These are phyloP conservation scores for Ormosia emarginata DNA, from an alignment of 306 rosid species.

Conservation along the genomic window DNA sequence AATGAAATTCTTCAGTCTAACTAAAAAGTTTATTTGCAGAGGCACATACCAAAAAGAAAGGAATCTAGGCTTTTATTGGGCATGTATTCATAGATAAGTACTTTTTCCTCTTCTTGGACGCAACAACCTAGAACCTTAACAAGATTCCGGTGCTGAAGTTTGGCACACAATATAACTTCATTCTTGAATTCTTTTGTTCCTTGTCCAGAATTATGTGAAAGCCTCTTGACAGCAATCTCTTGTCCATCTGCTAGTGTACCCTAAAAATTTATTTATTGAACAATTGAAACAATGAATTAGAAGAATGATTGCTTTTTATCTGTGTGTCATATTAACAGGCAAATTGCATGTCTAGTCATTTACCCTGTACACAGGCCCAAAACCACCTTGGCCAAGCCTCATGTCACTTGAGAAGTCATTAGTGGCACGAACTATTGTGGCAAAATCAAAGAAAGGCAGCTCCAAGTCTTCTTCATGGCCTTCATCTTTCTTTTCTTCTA, in stretches of 20 bases:
- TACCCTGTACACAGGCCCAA: constrained; percentile 45
- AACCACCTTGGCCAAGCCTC: constrained; percentile 46
- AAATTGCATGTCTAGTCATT: not conserved
- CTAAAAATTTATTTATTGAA: constrained; percentile 6
- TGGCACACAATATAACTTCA: constrained; percentile 37
- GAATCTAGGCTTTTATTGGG: constrained; percentile 36
- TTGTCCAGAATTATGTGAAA: constrained; percentile 29
- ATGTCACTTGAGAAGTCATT: constrained; percentile 34
- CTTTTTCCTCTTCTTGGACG: constrained; percentile 27
- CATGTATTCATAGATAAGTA: constrained; percentile 31
- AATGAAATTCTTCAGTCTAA: not conserved
- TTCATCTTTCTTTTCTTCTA: not conserved
- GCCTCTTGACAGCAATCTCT: constrained; percentile 43
- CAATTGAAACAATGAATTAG: not conserved
- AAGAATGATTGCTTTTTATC: not conserved
- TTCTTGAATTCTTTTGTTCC: constrained; percentile 38
- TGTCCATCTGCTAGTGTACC: constrained; percentile 39
- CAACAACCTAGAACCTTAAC: constrained; percentile 47
- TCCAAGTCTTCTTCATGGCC: constrained; percentile 40
- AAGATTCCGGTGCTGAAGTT: constrained; percentile 48
- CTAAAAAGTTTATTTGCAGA: not conserved
- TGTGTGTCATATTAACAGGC: not conserved
- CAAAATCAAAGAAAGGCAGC: constrained; percentile 31
- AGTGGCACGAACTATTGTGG: constrained; percentile 35
- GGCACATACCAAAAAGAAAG: constrained; percentile 32